Conservation (phyloP, 257 asterid species). For the Leonotis leonurus region DNA sequence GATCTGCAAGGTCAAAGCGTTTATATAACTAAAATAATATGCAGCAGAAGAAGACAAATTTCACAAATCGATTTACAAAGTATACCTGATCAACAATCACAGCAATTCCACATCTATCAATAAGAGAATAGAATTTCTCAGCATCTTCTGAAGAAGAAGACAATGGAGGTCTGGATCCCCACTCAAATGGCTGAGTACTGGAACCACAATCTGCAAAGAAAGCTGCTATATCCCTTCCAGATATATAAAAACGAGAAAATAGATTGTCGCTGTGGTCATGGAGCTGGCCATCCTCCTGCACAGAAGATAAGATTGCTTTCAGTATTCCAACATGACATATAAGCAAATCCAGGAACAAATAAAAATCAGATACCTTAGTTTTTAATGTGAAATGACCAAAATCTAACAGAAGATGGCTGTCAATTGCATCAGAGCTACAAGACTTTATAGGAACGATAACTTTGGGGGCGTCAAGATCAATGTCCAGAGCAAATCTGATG, state of each 20-base stretch:
- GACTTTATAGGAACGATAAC: constrained; percentile 84
- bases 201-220: constrained; percentile 66
- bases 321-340: not conserved
- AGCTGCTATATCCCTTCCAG: constrained; percentile 96
- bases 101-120: constrained; percentile 90
- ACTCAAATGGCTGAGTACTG: constrained; percentile 38
- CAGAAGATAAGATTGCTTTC: constrained; percentile 17
- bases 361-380: constrained; percentile 56
- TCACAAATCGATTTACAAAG: not conserved
- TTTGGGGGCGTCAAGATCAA: constrained; percentile 98
- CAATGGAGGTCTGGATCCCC: constrained; percentile 45
- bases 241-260: constrained; percentile 80
- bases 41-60: not conserved
- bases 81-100: constrained; percentile 93
- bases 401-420: constrained; percentile 78
- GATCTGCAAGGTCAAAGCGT: constrained; percentile 41
- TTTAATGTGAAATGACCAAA: constrained; percentile 89
- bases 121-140: constrained; percentile 52
- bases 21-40: constrained; percentile 6
- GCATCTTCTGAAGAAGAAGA: constrained; percentile 49
- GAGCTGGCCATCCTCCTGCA: constrained; percentile 59
- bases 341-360: constrained; percentile 6
- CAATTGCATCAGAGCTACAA: constrained; percentile 39
- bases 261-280: constrained; percentile 59
- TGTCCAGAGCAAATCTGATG: constrained; percentile 91